Evolutionary conservation across 2,329 filamentous ascomycete genomes (phyloP).

Genomic region (Sporothrix brunneoviolacea): DNA sequence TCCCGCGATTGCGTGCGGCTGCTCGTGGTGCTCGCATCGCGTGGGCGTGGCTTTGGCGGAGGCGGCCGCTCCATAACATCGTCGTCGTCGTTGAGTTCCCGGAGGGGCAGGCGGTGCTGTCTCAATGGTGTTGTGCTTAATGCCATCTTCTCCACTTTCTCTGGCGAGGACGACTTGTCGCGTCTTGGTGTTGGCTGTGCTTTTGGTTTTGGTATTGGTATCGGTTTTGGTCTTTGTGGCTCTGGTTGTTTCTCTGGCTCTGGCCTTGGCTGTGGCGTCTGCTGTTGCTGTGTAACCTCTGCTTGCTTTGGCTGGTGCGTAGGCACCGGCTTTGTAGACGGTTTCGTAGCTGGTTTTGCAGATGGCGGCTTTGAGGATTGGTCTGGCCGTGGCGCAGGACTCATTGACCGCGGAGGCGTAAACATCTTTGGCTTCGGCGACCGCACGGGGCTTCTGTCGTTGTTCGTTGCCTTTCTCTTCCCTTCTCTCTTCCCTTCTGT

Average conservation of each 20-base stretch:
- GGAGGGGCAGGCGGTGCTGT: constrained; percentile 2
- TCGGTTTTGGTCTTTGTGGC: background rate
- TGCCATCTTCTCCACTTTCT: background rate
- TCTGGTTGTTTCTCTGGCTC: background rate
- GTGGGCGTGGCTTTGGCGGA: background rate
- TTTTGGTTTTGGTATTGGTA: background rate
- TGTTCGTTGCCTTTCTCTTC: background rate
- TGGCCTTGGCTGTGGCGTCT: background rate
- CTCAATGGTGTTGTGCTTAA: background rate
- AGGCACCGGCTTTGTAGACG: background rate
- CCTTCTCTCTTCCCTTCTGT: constrained; percentile 19
- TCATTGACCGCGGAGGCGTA: constrained; percentile 28
- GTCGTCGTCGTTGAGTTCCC: constrained; percentile 7
- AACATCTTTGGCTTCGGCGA: constrained; percentile 19
- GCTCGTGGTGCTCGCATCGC: constrained; percentile 1
- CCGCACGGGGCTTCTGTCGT: background rate
- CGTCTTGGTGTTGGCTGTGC: background rate
- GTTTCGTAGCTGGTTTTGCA: background rate
- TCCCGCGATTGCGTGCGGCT: background rate
- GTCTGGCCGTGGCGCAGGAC: constrained; percentile 15
- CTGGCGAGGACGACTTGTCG: background rate
- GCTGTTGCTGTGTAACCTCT: background rate
- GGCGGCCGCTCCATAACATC: constrained; percentile 6
- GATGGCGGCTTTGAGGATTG: background rate
- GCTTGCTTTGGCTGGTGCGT: background rate